These are phyloP conservation scores for Malassezia sp. DNA, from an alignment of 1,284 basidiomycete species.

Conservation along the genomic window DNA sequence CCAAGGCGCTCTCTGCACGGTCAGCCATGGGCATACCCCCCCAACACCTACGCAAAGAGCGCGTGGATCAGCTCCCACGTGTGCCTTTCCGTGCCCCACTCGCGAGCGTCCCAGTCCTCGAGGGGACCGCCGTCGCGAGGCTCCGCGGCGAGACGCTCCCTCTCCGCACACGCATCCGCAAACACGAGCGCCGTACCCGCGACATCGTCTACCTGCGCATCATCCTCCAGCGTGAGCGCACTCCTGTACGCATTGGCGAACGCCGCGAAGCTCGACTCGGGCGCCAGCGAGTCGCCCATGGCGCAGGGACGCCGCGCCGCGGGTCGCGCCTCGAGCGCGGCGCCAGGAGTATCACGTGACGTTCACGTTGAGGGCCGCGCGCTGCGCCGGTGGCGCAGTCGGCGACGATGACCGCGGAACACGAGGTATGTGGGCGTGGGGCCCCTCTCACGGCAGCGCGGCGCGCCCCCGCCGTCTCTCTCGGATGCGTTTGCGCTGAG, in stretches of 20 bases:
- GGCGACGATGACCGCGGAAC: neutral
- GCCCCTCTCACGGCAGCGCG: too few species aligned
- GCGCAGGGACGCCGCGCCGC: neutral
- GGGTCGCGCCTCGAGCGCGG: neutral
- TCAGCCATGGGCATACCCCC: neutral
- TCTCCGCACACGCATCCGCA: conserved; percentile 27
- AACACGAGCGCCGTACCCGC: conserved; percentile 31
- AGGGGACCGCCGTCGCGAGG: conserved; percentile 8
- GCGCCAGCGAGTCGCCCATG: neutral
- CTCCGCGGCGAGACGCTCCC: conserved; percentile 1
- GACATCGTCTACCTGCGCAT: conserved; percentile 21
- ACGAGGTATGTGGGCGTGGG: neutral
- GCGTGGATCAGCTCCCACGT: conserved; percentile 33
- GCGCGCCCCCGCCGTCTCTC: conserved; percentile 12
- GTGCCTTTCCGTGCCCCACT: conserved; percentile 31
- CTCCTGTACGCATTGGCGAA: conserved; percentile 30
- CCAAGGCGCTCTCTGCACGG: conserved; percentile 7
- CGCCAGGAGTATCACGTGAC: neutral
- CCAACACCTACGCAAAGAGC: conserved; percentile 18
- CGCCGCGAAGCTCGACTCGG: conserved; percentile 31
- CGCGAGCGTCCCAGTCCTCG: conserved; percentile 20
- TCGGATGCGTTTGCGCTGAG: conserved; percentile 38
- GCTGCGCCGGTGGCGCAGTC: neutral
- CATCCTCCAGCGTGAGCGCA: conserved; percentile 23
- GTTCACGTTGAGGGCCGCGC: neutral